Percentiles rank a stretch among this genome's conserved stretches.
phyloP scores from a whole-genome alignment of 2,329 filamentous ascomycete genomes.

The Xylaria sp. region DNA sequence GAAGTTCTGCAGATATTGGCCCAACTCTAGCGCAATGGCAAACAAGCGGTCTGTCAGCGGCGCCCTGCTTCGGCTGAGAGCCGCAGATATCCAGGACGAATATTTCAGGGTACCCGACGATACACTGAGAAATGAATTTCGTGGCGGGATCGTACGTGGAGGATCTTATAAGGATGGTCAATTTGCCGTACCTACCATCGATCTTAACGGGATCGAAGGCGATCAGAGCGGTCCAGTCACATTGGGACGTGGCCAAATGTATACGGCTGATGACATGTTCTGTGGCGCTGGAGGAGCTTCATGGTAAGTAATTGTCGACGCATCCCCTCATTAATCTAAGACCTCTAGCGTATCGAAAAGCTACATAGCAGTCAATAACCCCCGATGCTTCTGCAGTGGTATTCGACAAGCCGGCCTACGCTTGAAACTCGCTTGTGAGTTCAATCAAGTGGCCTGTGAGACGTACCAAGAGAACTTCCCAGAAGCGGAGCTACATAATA shows the following conservation, averaged over 20 bases:
- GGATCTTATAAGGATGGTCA: slow-evolving; percentile 53
- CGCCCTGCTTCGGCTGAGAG: slow-evolving; percentile 35
- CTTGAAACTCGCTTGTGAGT: slow-evolving; percentile 72
- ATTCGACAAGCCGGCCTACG: slow-evolving; percentile 67
- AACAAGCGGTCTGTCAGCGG: slow-evolving; percentile 21
- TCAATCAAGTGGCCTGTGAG: slow-evolving; percentile 62
- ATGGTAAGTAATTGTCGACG: slow-evolving; percentile 42
- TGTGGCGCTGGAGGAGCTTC: slow-evolving; percentile 79
- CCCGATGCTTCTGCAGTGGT: slow-evolving; percentile 53
- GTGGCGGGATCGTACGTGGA: slow-evolving; percentile 54
- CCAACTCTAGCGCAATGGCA: slow-evolving; percentile 26
- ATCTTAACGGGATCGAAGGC: slow-evolving; percentile 40
- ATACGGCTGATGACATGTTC: slow-evolving; percentile 78
- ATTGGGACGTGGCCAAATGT: slow-evolving; percentile 56
- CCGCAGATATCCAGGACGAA: slow-evolving; percentile 41
- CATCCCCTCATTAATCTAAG: background rate
- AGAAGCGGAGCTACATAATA: slow-evolving; percentile 57
- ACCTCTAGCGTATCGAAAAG: background rate
- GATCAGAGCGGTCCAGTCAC: background rate
- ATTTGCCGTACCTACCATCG: slow-evolving; percentile 32
- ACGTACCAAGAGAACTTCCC: slow-evolving; percentile 71
- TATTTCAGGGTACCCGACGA: slow-evolving; percentile 48
- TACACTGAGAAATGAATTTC: slow-evolving; percentile 51
- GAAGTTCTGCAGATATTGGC: slow-evolving; percentile 54
- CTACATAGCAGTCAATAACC: background rate